phyloP scores from a whole-genome alignment of 768 basidiomycete genomes.

The Coprinopsis strossmayeri region DNA sequence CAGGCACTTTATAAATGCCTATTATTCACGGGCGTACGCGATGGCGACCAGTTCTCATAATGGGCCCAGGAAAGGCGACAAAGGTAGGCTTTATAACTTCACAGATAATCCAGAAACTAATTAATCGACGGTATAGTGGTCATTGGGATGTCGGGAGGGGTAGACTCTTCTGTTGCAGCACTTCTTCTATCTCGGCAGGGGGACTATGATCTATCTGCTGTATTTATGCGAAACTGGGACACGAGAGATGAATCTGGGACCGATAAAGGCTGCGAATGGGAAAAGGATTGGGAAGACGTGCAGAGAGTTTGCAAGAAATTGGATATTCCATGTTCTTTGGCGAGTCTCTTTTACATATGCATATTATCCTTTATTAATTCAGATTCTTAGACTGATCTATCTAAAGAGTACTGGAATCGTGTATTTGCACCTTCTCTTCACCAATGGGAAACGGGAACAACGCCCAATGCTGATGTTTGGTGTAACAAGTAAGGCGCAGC shows the following conservation, averaged over 20 bases:
- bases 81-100: conserved; percentile 15
- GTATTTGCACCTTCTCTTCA: conserved; percentile 85
- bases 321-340: conserved; percentile 71
- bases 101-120: neutral
- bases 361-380: neutral
- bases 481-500: conserved; percentile 67
- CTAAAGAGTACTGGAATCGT: conserved; percentile 82
- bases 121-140: conserved; percentile 47
- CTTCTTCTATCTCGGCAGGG: conserved; percentile 64
- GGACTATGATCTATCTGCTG: conserved; percentile 79
- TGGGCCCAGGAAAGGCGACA: conserved; percentile 24
- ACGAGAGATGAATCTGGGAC: conserved; percentile 74
- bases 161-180: conserved; percentile 91
- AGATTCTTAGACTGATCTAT: conserved; percentile 67
- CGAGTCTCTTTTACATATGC: conserved; percentile 23
- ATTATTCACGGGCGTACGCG: conserved; percentile 5
- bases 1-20: conserved; percentile 5
- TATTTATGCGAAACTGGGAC: conserved; percentile 98
- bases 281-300: conserved; percentile 92
- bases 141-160: conserved; percentile 92
- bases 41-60: neutral
- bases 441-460: conserved; percentile 71
- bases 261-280: conserved; percentile 90
- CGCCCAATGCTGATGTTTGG: conserved; percentile 91
- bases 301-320: conserved; percentile 68